phyloP scores from a whole-genome alignment of 768 basidiomycete species.

The Clavulina sp. region DNA sequence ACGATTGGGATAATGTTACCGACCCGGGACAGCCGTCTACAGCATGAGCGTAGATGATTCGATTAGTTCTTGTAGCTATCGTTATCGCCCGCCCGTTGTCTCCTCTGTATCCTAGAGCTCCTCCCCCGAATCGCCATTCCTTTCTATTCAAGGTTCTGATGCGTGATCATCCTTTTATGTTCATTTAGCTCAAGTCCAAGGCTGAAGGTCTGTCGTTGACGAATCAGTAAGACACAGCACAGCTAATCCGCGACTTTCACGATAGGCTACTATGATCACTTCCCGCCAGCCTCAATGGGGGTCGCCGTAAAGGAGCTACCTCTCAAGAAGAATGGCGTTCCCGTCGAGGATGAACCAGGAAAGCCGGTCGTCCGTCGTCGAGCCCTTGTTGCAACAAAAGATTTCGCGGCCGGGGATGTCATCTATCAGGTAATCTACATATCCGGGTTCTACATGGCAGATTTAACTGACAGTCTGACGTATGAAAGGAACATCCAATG shows the following conservation, averaged over 20 bases:
- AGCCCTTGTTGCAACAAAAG: slow-evolving; percentile 43
- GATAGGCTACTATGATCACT: slow-evolving; percentile 50
- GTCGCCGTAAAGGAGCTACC: slow-evolving; percentile 33
- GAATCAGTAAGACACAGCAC: background rate
- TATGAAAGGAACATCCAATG: slow-evolving; percentile 49
- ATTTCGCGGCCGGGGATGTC: slow-evolving; percentile 49
- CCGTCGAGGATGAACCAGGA: background rate
- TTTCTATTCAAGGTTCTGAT: slow-evolving; percentile 6
- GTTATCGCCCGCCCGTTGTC: slow-evolving; percentile 13
- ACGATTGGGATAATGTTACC: slow-evolving; percentile 80
- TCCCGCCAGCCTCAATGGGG: slow-evolving; percentile 58
- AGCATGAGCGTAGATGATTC: background rate
- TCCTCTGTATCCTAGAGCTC: slow-evolving; percentile 4
- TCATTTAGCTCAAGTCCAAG: slow-evolving; percentile 38
- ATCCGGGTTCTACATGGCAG: background rate
- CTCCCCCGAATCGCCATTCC: slow-evolving; percentile 9
- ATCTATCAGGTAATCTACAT: slow-evolving; percentile 46
- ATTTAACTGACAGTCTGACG: background rate
- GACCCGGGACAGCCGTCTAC: slow-evolving; percentile 27
- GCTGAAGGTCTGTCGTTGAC: slow-evolving; percentile 51
- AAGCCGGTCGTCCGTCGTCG: background rate
- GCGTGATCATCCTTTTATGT: background rate
- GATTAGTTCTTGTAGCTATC: slow-evolving; percentile 14
- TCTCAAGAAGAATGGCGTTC: background rate
- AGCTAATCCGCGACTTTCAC: background rate